phyloP scores from a whole-genome alignment of 2,329 filamentous ascomycete genomes.

The Trichophyton mentagrophytes region DNA sequence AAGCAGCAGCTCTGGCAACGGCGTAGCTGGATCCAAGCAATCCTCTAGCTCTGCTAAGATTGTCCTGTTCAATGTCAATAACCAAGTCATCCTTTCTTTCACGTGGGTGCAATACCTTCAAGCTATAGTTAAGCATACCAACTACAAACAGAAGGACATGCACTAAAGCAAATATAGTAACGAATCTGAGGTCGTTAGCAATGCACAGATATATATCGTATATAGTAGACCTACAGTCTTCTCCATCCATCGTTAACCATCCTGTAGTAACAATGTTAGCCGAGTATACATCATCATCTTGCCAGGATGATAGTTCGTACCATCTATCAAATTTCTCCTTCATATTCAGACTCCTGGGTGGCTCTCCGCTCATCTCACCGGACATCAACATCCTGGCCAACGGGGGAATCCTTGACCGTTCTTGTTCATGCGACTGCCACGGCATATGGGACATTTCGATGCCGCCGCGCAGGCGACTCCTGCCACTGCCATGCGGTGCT shows the following conservation, averaged over 20 bases:
- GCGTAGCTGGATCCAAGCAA: slow-evolving; percentile 65
- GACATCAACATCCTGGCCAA: slow-evolving; percentile 72
- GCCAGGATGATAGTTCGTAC: slow-evolving; percentile 14
- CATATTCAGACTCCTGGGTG: slow-evolving; percentile 52
- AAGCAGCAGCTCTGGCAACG: slow-evolving; percentile 61
- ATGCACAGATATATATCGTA: not conserved
- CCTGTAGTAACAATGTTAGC: slow-evolving; percentile 23
- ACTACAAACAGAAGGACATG: slow-evolving; percentile 69
- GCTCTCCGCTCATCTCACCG: slow-evolving; percentile 66
- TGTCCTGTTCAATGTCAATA: slow-evolving; percentile 38
- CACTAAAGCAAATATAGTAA: slow-evolving; percentile 59
- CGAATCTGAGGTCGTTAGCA: slow-evolving; percentile 49
- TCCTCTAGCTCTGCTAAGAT: slow-evolving; percentile 50
- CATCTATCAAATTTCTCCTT: slow-evolving; percentile 67
- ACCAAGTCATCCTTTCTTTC: not conserved
- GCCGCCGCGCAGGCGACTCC: not conserved
- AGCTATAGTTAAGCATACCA: slow-evolving; percentile 63
- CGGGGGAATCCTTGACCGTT: slow-evolving; percentile 70
- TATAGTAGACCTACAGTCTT: slow-evolving; percentile 50
- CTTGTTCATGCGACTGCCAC: slow-evolving; percentile 20
- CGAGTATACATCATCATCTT: not conserved
- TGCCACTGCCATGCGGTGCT: not conserved
- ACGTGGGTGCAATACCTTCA: slow-evolving; percentile 41
- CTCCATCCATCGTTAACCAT: slow-evolving; percentile 83
- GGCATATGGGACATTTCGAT: not conserved